phyloP scores from a whole-genome alignment of 441 rosid species.

The Melastoma candidum region DNA sequence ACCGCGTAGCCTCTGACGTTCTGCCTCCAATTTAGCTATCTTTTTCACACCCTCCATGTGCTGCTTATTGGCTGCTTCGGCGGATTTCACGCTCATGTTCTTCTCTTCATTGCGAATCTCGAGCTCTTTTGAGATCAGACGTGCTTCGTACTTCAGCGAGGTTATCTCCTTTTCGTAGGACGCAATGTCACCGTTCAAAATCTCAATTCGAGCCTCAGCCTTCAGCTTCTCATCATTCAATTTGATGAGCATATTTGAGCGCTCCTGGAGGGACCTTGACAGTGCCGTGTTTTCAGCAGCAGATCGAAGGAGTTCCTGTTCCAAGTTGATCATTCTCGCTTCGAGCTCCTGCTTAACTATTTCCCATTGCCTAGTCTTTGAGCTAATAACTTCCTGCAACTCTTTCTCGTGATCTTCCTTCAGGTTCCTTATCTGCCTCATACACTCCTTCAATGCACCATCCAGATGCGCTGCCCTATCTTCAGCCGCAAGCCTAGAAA shows the following conservation, averaged over 20 bases:
- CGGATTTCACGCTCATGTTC: constrained; percentile 18
- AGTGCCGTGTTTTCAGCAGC: constrained; percentile 44
- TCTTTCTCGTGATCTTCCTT: constrained; percentile 44
- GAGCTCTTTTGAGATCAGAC: constrained; percentile 40
- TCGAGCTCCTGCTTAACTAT: constrained; percentile 39
- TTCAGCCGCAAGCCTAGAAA: constrained; percentile 38
- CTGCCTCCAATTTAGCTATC: constrained; percentile 18
- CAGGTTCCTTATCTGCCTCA: constrained; percentile 39
- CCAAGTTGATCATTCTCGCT: constrained; percentile 27
- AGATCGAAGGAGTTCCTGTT: constrained; percentile 30
- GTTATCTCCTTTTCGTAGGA: constrained; percentile 36
- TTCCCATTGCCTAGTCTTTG: constrained; percentile 37
- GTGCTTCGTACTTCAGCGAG: constrained; percentile 42
- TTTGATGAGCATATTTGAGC: constrained; percentile 33
- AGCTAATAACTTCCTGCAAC: constrained; percentile 28
- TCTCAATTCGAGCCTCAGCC: constrained; percentile 39
- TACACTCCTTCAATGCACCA: constrained; percentile 52
- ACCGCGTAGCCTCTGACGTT: constrained; percentile 19
- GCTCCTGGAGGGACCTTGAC: constrained; percentile 39
- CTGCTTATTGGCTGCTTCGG: constrained; percentile 19
- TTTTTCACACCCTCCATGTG: constrained; percentile 19
- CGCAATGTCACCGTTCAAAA: constrained; percentile 27
- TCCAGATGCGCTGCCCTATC: constrained; percentile 39
- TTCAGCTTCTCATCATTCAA: constrained; percentile 32
- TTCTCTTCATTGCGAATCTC: constrained; percentile 47